phyloP scores from a whole-genome alignment of 495 filamentous ascomycete species.

The Pseudomonodictys pantanalensis region DNA sequence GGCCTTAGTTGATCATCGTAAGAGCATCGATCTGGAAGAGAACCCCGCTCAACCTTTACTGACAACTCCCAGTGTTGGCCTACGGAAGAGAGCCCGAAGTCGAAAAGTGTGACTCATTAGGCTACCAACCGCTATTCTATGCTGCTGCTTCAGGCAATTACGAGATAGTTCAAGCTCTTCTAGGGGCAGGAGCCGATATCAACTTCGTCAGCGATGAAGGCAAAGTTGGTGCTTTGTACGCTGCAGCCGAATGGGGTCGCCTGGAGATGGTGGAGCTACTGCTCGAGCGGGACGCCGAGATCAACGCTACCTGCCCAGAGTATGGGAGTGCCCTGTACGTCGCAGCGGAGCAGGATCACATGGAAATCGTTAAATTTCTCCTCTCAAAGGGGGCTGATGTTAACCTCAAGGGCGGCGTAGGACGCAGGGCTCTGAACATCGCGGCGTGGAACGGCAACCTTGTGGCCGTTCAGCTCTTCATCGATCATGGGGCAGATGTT shows the following conservation, averaged over 20 bases:
- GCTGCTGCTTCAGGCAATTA: constrained; percentile 4
- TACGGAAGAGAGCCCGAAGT: constrained; percentile 1
- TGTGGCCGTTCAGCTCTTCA: constrained; percentile 8
- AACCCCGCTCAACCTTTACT: too few species aligned
- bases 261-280: constrained; percentile 34
- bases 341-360: constrained; percentile 1
- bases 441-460: constrained; percentile 11
- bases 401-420: constrained; percentile 9
- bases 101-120: constrained; percentile 10
- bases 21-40: neutral
- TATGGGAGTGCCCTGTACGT: constrained; percentile 35
- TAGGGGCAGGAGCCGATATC: constrained; percentile 6
- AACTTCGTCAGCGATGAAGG: neutral
- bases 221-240: constrained; percentile 35
- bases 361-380: constrained; percentile 11
- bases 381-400: constrained; percentile 14
- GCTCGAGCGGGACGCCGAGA: constrained; percentile 32
- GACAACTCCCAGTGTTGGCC: constrained; percentile 1
- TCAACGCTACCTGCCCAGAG: constrained; percentile 38
- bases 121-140: constrained; percentile 19
- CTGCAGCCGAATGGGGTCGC: constrained; percentile 38
- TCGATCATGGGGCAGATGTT: constrained; percentile 25
- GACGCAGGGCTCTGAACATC: constrained; percentile 3
- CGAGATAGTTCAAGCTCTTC: constrained; percentile 10
- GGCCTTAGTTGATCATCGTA: constrained; percentile 7